Percentiles rank a stretch among this genome's conserved stretches.
These are phyloP conservation scores for Aspergillus fijiensis DNA, from an alignment of 2,329 filamentous ascomycete species.

Conservation along the genomic window DNA sequence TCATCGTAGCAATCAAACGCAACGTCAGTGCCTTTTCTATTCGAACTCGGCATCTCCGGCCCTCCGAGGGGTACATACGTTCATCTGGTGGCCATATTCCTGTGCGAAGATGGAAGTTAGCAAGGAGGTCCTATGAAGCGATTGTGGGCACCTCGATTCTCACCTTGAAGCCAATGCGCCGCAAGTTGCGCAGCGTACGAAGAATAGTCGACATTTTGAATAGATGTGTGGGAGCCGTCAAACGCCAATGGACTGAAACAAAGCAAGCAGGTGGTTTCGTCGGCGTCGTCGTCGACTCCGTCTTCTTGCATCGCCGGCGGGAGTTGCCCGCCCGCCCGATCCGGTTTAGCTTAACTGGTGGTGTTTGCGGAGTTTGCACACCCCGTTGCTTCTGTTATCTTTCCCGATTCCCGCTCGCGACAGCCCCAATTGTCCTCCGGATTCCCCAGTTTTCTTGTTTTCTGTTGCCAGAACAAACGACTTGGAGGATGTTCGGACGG, in stretches of 20 bases:
- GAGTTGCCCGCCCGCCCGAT: slow-evolving; percentile 26
- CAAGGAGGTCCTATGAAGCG: slow-evolving; percentile 14
- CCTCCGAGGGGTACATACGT: slow-evolving; percentile 56
- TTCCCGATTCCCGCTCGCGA: neutral
- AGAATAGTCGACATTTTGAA: slow-evolving; percentile 83
- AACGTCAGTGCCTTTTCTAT: slow-evolving; percentile 22
- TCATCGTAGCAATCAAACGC: slow-evolving; percentile 5
- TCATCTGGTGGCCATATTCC: slow-evolving; percentile 90
- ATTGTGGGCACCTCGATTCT: slow-evolving; percentile 4
- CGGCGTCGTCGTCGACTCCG: neutral
- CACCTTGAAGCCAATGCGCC: slow-evolving; percentile 86
- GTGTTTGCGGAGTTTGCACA: slow-evolving; percentile 42
- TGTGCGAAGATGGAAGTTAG: slow-evolving; percentile 50
- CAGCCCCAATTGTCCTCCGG: neutral
- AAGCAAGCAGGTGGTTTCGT: slow-evolving; percentile 12
- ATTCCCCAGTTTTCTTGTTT: neutral
- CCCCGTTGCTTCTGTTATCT: neutral
- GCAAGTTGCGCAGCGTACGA: slow-evolving; percentile 82
- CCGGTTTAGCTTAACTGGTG: slow-evolving; percentile 21
- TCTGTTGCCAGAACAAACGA: no score
- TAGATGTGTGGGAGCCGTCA: slow-evolving; percentile 18
- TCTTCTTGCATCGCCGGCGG: slow-evolving; percentile 8
- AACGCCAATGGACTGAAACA: slow-evolving; percentile 2
- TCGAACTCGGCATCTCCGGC: neutral
- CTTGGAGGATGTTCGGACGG: slow-evolving; percentile 38